Evolutionary conservation across 306 rosid species (phyloP), one percentile per base, ranked within the genome.

Genomic region (Psophocarpus tetragonolobus): DNA sequence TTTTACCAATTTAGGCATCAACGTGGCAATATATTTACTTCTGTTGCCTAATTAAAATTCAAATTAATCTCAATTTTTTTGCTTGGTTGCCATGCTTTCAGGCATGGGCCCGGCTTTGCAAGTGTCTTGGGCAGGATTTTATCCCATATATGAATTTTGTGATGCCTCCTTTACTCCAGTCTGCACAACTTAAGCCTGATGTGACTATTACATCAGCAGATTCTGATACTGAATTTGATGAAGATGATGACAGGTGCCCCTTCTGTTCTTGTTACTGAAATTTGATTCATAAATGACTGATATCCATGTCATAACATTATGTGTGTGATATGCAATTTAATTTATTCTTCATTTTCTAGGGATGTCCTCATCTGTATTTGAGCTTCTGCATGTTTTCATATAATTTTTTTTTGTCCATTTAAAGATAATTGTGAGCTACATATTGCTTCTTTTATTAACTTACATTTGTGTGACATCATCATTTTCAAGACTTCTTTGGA

Each of bases 41-140:
- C 39, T 74, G 7, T 57, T 15, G 8, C 12, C 74, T 18, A 24
- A 48, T 76, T 54, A n/a, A 64, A 81, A 63, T 68, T 38, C 14
- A 1, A 62, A 51, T 62, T 62, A 42, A 64, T 18, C 29, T 54
- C 18, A 79, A 39, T n/a, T 53, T 21, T 21, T 54, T 77, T 41
- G 56, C 66, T 66, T 77, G 66, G 47, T 12, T 65, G 27, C 17
- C 41, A 65, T 72, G 58, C n/a, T 71, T 72, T 44, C 80, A 95
- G 98, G 98, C 98, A 45, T 95, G 97, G 98, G 97, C 98, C 1
- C 84, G 98, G 70, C 98, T 95, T 75, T 95, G 98, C 90, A 95
- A 95, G 85, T 95, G 98, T 76, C 92, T 95, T 41, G 98, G 98
- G 60, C 98, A 95, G 82, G 98, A 95, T 86, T 95, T 95, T 73